Percentiles rank a stretch among this genome's conserved stretches.
Evolutionary conservation across 2,329 filamentous ascomycete species (phyloP).

Genomic region (Penicillium sp.): DNA sequence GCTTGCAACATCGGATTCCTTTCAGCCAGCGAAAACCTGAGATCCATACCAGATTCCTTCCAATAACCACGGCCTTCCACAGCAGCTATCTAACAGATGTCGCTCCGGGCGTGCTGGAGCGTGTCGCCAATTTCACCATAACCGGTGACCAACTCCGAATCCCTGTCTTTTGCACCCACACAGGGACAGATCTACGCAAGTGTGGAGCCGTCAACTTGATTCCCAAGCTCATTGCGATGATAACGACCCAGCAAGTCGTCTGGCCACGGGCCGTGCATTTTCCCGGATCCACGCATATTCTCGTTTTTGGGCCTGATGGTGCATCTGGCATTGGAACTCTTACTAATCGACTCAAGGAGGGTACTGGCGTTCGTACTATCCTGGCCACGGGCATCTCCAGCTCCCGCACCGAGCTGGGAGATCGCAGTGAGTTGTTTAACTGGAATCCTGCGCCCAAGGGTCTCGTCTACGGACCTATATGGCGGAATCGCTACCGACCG

Average conservation of each 20-base stretch:
- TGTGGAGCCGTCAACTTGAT: conserved; percentile 12
- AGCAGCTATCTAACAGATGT: conserved; percentile 25
- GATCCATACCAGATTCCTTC: conserved; percentile 29
- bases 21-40: conserved; percentile 26
- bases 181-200: neutral
- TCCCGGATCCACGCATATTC: conserved; percentile 25
- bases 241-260: conserved; percentile 21
- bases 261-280: conserved; percentile 22
- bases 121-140: neutral
- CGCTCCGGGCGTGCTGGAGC: neutral
- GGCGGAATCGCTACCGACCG: neutral
- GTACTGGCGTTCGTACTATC: conserved; percentile 18
- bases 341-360: conserved; percentile 23
- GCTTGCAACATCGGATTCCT: conserved; percentile 15
- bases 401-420: neutral
- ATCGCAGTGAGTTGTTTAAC: neutral
- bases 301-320: conserved; percentile 29
- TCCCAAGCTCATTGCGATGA: conserved; percentile 21
- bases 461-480: neutral
- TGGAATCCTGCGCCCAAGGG: neutral
- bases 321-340: conserved; percentile 24
- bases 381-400: neutral
- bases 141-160: conserved; percentile 12
- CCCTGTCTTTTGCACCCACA: neutral
- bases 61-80: conserved; percentile 38